Base-by-base conservation (phyloP, 2,329 filamentous ascomycete species). In the Neonectria magnoliae region DNA sequence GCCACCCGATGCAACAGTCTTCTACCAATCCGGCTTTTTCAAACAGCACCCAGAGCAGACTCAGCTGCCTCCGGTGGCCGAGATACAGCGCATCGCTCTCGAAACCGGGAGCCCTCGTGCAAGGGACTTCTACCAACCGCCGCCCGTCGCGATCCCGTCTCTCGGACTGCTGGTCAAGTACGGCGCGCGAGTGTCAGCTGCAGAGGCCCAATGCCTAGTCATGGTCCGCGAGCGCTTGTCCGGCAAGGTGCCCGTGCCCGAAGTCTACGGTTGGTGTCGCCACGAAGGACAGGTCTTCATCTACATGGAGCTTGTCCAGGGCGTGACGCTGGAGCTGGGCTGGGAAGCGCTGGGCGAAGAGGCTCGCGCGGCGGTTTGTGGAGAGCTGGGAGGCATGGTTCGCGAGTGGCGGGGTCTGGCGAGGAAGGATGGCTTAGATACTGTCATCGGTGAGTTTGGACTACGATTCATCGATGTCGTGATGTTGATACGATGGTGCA, bases 151-250 rank as follows among this genome's bases (percentile, higher is more conserved):
- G 20, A 66, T 80, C 20, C 75, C 75, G 55, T 76, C 74, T 5
- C 64, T 79, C 20, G 74, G 73, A 2, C 65, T 80, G 13, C 14
- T 77, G 36, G 73, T 80, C 59, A 81, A 80, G 60, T 80, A 78
- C 57, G 76, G 78, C 57, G 69, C 67, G 50, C 60, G 76, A 31
- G 66, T 75, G 14, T 77, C 73, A n/a, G 33, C 73, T 42, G 57
- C 61, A 27, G 78, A 79, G 59, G 73, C 71, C 20, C 45, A 73
- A 52, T 73, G 76, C 18, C 76, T 79, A 66, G 61, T 62, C 2
- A 69, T 72, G 65, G 47, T 79, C 56, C 60, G 65, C 45, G 65
- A 76, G 58, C 60, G 64, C n/a, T 56, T 78, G 16, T 27, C 68
- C 58, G 76, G 62, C 47, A 64, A 48, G 18, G 68, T 75, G 1